Percentiles rank a stretch among this genome's conserved stretches.
Conservation (phyloP, 495 filamentous ascomycete species). For the Choiromyces venosus region DNA sequence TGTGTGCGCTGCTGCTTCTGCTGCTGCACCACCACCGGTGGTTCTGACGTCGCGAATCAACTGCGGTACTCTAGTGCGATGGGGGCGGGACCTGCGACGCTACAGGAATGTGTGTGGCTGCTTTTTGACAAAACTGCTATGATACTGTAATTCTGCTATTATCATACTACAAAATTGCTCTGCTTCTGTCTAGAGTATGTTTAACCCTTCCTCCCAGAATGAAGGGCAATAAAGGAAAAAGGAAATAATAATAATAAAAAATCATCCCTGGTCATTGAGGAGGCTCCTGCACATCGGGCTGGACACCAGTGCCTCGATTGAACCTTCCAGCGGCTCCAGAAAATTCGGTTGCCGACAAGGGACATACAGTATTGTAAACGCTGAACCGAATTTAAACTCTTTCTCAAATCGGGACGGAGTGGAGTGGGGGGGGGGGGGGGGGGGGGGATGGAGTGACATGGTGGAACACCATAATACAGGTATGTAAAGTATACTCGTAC, state of each 20-base stretch:
- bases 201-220: not conserved
- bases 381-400: conserved; percentile 37
- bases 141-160: not conserved
- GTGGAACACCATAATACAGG: conserved; percentile 22
- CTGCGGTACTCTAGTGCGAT: not conserved
- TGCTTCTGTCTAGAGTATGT: not conserved
- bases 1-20: conserved; percentile 8
- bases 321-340: conserved; percentile 37
- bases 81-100: not conserved
- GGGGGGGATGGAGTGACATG: conserved; percentile 16
- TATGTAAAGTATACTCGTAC: not conserved
- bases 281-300: conserved; percentile 38
- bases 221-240: not conserved
- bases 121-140: not conserved
- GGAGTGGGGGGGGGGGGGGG: conserved; percentile 22
- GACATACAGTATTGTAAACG: conserved; percentile 21
- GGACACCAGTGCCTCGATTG: conserved; percentile 38
- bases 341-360: conserved; percentile 31
- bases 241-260: not conserved
- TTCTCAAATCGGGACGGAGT: conserved; percentile 27
- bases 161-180: not conserved
- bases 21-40: conserved; percentile 9
- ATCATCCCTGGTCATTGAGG: conserved; percentile 26
- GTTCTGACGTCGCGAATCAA: not conserved
- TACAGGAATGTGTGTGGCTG: not conserved